Evolutionary conservation across 257 asterid species (phyloP).

Genomic region (Euphrasia confusa): DNA sequence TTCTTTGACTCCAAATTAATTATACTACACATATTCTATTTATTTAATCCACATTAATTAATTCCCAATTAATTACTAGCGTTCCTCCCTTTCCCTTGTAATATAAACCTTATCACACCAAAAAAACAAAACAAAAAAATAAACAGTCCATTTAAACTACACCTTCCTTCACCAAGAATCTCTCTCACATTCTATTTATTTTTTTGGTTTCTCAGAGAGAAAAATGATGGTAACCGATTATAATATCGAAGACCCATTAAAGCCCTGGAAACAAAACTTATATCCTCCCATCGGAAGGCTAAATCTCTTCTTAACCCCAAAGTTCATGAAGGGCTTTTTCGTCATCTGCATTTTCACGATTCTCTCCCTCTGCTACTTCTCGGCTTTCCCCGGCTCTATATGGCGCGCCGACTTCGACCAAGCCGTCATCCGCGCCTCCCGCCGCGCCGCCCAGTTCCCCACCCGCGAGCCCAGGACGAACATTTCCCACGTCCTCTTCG

Average conservation of each 20-base stretch:
- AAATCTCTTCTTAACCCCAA: conserved; percentile 15
- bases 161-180: background rate
- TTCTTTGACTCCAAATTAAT: too few species aligned
- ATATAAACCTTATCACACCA: background rate
- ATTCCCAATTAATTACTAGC: too few species aligned
- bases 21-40: too few species aligned
- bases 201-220: background rate
- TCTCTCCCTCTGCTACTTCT: conserved; percentile 36
- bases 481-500: conserved; percentile 66
- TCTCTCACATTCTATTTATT: background rate
- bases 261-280: conserved; percentile 34
- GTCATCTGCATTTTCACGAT: conserved; percentile 35
- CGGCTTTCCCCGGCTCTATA: conserved; percentile 33
- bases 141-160: background rate
- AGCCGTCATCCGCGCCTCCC: conserved; percentile 18
- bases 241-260: conserved; percentile 24
- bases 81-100: background rate
- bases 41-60: background rate
- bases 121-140: too few species aligned
- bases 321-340: conserved; percentile 40
- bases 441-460: conserved; percentile 3
- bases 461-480: conserved; percentile 23
- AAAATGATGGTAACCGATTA: background rate
- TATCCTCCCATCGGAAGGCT: conserved; percentile 8
- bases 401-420: conserved; percentile 21